Percentiles rank a stretch among this genome's conserved stretches.
Conservation (phyloP, 1,139 yeast genomes). For the Williopsis jadinii region DNA sequence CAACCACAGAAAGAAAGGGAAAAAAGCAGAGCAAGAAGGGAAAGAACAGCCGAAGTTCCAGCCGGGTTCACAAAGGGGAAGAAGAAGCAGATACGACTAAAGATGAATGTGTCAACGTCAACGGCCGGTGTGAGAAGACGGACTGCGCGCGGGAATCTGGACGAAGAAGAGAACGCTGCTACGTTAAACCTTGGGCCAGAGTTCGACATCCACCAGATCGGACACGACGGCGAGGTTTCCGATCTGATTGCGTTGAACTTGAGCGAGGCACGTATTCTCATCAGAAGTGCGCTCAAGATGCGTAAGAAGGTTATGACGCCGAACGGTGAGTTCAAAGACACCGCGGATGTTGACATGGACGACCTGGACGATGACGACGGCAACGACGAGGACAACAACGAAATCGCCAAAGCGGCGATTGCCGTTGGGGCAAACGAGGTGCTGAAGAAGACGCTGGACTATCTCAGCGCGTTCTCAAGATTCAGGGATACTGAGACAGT, state of each 20-base stretch:
- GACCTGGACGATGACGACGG: conserved; percentile 27
- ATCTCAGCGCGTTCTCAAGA: conserved; percentile 77
- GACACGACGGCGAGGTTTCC: conserved; percentile 72
- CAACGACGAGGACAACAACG: conserved; percentile 44
- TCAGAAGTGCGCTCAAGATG: conserved; percentile 84
- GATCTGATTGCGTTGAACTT: conserved; percentile 79
- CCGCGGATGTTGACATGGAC: conserved; percentile 19
- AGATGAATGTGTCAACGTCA: conserved; percentile 87
- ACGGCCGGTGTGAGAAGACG: conserved; percentile 79
- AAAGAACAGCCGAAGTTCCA: no score
- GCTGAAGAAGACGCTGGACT: conserved; percentile 86
- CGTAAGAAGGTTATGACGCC: conserved; percentile 50
- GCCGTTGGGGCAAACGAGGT: conserved; percentile 62
- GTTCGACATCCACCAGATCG: conserved; percentile 72
- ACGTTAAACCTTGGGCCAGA: conserved; percentile 86
- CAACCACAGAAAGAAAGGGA: no score
- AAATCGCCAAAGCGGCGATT: conserved; percentile 60
- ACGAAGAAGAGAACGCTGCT: conserved; percentile 87
- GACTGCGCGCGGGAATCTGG: conserved; percentile 61
- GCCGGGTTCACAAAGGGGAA: not conserved
- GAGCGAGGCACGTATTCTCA: conserved; percentile 82
- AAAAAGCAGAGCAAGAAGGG: no score
- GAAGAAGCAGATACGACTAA: not conserved
- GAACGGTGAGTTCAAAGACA: conserved; percentile 29
- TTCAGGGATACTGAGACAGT: conserved; percentile 91